phyloP scores from a whole-genome alignment of 345 rosid species.

The Gossypioides kirkii region DNA sequence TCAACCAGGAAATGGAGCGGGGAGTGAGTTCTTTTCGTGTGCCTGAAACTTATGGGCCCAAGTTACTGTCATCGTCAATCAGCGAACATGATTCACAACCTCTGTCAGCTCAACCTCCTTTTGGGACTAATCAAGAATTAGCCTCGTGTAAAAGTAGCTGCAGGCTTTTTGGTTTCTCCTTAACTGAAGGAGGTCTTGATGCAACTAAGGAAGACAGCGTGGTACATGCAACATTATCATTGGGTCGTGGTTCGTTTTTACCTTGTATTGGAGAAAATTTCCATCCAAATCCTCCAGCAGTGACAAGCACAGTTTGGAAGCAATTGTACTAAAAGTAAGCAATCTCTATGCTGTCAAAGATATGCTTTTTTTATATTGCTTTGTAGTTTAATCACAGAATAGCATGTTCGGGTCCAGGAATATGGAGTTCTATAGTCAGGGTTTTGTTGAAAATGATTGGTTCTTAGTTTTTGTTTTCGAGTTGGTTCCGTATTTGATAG shows the following conservation, averaged over 20 bases:
- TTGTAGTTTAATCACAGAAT: conserved; percentile 21
- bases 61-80: conserved; percentile 16
- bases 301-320: conserved; percentile 36
- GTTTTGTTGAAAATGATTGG: background rate
- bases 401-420: background rate
- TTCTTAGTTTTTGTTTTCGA: background rate
- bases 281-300: conserved; percentile 33
- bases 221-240: conserved; percentile 22
- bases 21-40: conserved; percentile 14
- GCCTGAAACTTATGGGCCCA: conserved; percentile 22
- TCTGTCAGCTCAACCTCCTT: conserved; percentile 23
- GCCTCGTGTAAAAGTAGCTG: conserved; percentile 68
- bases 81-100: conserved; percentile 15
- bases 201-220: conserved; percentile 26
- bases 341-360: conserved; percentile 40
- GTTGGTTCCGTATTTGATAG: background rate
- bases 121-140: conserved; percentile 34
- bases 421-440: background rate
- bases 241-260: conserved; percentile 30
- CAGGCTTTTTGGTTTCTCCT: conserved; percentile 88
- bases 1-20: conserved; percentile 21
- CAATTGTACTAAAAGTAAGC: conserved; percentile 60
- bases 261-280: conserved; percentile 48
- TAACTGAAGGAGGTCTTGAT: conserved; percentile 55
- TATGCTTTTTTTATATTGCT: conserved; percentile 38